Base-by-base conservation (phyloP, 108 stramenopile genomes). In the Skeletonema menzelii region DNA sequence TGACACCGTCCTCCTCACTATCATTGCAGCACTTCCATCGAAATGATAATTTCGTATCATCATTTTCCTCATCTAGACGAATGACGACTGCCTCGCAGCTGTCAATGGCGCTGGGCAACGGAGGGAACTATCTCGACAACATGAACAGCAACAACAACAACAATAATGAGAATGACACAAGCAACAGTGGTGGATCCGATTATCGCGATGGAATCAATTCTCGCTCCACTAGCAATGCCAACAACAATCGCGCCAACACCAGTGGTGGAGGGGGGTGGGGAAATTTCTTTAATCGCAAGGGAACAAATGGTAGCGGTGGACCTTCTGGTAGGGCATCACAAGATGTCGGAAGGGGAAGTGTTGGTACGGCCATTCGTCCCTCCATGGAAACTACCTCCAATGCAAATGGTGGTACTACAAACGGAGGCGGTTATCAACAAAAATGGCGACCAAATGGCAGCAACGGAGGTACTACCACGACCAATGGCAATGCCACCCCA, bases 361-460 rank as follows among this genome's bases (percentile, higher is more conserved):
- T 57, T n/a, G 46, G 69, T 20, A 75, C 69, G 59, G 68, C 68
- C 0, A 61, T 70, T 30, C 69, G 73, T 20, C 70, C 73, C 3
- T 26, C 60, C 8, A 31, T 69, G 12, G 12, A 35, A 5, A 31
- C 73, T 15, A 37, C 61, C 22, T n/a, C n/a, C n/a, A n/a, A n/a
- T n/a, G n/a, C n/a, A n/a, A 66, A 22, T 47, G 57, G 53, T 0
- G 7, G 13, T 17, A 17, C 32, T 32, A 13, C 11, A 22, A 42
- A 59, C 13, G 14, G n/a, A 2, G 42, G 42, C 1, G 47, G 30
- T 4, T 64, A 27, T 27, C 24, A 47, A 64, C 38, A 42, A 38
- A 37, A 38, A 42, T 44, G 44, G 15, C 44, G 27, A 40, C 27
- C 38, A 64, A 24, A 64, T 26, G 59, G 31, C 17, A 57, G 68